Percentiles rank a stretch among this genome's conserved stretches.
Evolutionary conservation across 257 asterid genomes (phyloP).

Genomic region (Scutellaria galericulata): DNA sequence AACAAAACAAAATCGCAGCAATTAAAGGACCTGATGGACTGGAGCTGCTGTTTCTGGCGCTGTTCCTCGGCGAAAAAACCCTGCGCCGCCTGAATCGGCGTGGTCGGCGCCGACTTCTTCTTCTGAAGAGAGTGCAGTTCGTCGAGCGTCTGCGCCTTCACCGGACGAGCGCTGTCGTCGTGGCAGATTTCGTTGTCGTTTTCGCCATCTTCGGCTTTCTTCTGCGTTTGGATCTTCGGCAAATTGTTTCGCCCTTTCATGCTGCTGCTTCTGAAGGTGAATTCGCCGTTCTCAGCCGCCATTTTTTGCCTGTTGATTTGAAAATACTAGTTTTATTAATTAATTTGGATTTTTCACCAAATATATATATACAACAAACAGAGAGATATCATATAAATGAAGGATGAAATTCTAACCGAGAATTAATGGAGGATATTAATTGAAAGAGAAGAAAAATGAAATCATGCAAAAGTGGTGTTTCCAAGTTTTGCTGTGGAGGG

Average conservation of each 20-base stretch:
- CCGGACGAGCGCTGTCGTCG: conserved; percentile 74
- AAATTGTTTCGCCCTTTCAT: conserved; percentile 54
- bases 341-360: neutral
- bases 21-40: conserved; percentile 69
- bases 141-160: conserved; percentile 81
- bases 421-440: neutral
- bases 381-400: neutral
- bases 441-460: conserved; percentile 8
- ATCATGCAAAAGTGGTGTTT: neutral
- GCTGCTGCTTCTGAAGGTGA: conserved; percentile 51
- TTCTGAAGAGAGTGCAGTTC: conserved; percentile 90
- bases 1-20: too few species aligned
- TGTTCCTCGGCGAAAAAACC: conserved; percentile 62
- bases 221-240: conserved; percentile 77
- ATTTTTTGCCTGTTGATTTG: conserved; percentile 17
- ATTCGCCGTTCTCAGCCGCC: conserved; percentile 57
- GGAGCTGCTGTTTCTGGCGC: conserved; percentile 83
- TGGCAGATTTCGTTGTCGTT: conserved; percentile 63
- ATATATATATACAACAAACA: neutral
- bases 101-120: conserved; percentile 82
- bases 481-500: neutral
- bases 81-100: conserved; percentile 63
- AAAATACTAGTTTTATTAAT: neutral
- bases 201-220: conserved; percentile 38
- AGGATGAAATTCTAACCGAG: neutral